These are phyloP conservation scores for Eucalyptus caleyi DNA, from an alignment of 345 rosid species.

Conservation along the genomic window DNA sequence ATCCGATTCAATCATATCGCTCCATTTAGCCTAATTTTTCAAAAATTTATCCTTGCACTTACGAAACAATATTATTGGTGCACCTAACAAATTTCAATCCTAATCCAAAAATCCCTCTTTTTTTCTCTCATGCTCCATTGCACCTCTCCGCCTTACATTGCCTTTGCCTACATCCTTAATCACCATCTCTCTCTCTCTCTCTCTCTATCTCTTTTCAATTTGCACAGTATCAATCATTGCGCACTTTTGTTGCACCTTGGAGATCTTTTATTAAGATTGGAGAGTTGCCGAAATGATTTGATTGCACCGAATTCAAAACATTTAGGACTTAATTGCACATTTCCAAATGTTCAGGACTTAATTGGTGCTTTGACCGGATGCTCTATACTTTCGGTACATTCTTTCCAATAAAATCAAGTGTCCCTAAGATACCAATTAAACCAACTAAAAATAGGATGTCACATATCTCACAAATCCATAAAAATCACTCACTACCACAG, in stretches of 20 bases:
- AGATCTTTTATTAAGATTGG: no score
- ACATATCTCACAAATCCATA: not conserved
- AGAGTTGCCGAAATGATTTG: not conserved
- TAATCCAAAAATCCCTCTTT: not conserved
- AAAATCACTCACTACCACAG: not conserved
- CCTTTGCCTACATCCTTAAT: not conserved
- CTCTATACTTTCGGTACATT: not conserved
- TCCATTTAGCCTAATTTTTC: not conserved
- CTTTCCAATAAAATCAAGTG: not conserved
- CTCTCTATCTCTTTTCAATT: no score
- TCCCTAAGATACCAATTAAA: not conserved
- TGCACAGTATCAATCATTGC: fast-evolving
- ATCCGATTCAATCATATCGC: not conserved
- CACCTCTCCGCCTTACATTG: not conserved
- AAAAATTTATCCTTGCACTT: not conserved
- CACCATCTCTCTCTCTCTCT: not conserved
- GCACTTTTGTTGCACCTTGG: not conserved
- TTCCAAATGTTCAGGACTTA: fast-evolving
- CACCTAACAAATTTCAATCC: not conserved
- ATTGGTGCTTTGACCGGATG: not conserved
- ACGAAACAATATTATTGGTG: no score
- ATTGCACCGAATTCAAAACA: not conserved
- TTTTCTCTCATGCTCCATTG: not conserved
- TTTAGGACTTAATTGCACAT: no score
- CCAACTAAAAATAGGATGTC: not conserved